Conservation (phyloP, 2,329 filamentous ascomycete species). For the Alternaria consortialis region DNA sequence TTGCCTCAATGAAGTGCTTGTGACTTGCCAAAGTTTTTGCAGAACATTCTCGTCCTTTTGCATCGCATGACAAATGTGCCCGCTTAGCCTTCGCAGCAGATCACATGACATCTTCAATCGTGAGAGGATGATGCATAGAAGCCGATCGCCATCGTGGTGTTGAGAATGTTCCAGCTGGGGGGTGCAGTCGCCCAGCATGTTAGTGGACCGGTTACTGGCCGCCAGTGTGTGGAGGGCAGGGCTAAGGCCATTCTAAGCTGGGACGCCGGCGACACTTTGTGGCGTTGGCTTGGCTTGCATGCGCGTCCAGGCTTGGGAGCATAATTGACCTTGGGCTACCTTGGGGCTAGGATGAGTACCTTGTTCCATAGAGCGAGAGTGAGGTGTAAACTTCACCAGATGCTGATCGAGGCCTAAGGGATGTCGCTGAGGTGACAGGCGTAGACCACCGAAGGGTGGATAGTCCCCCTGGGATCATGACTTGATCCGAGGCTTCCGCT, state of each 20-base stretch:
- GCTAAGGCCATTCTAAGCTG: constrained; percentile 7
- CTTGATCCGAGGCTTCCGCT: constrained; percentile 20
- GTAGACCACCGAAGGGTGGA: not conserved
- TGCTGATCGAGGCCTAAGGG: not conserved
- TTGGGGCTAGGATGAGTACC: constrained; percentile 18
- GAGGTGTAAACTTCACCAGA: constrained; percentile 12
- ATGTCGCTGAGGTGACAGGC: not conserved
- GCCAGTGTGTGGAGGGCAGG: constrained; percentile 15
- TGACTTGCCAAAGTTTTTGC: not conserved
- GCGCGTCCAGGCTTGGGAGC: constrained; percentile 17
- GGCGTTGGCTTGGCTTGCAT: constrained; percentile 19
- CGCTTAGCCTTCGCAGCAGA: not conserved
- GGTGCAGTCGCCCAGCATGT: constrained; percentile 19
- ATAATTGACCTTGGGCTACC: constrained; percentile 1
- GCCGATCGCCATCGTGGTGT: constrained; percentile 38
- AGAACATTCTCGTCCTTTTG: not conserved
- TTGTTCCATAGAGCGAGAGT: constrained; percentile 16
- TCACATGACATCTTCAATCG: constrained; percentile 15
- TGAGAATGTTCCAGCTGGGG: constrained; percentile 46
- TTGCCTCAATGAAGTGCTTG: not conserved
- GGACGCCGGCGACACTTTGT: constrained; percentile 4
- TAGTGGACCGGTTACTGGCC: constrained; percentile 17
- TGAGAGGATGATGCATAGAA: constrained; percentile 3
- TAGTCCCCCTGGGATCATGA: not conserved
- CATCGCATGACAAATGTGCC: fast-evolving